Evolutionary conservation across 495 filamentous ascomycete species (phyloP).

Genomic region (Daldinia concentrica): DNA sequence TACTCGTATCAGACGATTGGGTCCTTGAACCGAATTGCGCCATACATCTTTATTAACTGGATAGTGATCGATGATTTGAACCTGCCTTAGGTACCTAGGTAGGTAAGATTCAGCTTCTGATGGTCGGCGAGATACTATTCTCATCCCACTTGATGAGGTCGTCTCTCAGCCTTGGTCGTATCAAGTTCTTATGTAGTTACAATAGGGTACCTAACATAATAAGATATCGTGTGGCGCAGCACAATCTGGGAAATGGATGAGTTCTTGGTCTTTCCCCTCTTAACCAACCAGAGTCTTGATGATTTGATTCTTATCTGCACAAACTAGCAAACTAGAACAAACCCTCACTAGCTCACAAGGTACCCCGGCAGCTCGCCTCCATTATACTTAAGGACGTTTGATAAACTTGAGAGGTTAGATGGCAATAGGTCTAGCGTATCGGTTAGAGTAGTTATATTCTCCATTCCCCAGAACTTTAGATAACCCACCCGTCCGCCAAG

Average conservation of each 20-base stretch:
- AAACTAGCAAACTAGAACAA: not conserved
- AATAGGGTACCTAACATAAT: not conserved
- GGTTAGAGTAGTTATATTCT: not conserved
- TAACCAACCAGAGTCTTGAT: slow-evolving; percentile 1
- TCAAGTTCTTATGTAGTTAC: not conserved
- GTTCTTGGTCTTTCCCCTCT: not conserved
- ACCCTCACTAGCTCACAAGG: not conserved
- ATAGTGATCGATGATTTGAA: not conserved
- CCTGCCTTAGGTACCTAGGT: not conserved
- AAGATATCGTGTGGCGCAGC: slow-evolving; percentile 4
- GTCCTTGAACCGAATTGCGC: not conserved
- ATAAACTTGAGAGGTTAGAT: not conserved
- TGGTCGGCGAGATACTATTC: not conserved
- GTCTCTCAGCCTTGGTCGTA: not conserved
- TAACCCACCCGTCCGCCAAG: not conserved
- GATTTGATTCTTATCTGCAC: not conserved
- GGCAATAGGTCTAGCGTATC: not conserved
- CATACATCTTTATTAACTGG: not conserved
- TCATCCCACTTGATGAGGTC: not conserved
- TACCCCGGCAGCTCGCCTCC: not conserved
- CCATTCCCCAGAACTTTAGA: slow-evolving; percentile 1
- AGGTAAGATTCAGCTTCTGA: not conserved
- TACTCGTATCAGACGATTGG: not conserved
- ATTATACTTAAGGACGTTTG: not conserved
- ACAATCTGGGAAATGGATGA: not conserved